phyloP scores from a whole-genome alignment of 164 flowering plant species.

The Amborella trichopoda region DNA sequence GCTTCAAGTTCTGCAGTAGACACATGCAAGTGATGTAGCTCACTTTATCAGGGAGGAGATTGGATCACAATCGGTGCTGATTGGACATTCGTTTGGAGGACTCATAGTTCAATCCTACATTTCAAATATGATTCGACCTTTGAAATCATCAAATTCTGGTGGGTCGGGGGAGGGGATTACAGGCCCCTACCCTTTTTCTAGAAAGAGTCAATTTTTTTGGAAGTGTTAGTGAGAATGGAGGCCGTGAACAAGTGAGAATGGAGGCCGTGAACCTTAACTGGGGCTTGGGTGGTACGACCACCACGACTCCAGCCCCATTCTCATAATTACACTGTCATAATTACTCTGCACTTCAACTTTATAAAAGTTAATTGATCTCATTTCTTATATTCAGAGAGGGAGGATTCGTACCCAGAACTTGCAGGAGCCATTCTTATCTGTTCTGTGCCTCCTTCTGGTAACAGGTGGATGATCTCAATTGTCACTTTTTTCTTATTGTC shows the following conservation, averaged over 20 bases:
- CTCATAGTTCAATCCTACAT: conserved; percentile 72
- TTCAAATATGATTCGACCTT: conserved; percentile 27
- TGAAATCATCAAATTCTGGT: conserved; percentile 13
- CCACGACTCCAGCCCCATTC: too few relatives aligned
- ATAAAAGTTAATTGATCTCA: too few relatives aligned
- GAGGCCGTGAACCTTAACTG: too few relatives aligned
- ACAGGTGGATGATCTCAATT: conserved; percentile 36
- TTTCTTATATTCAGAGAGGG: conserved; percentile 18
- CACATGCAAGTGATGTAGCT: conserved; percentile 81
- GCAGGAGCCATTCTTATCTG: conserved; percentile 73
- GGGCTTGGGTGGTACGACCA: too few relatives aligned
- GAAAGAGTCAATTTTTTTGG: too few relatives aligned
- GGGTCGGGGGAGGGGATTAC: too few relatives aligned
- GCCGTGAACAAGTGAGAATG: too few relatives aligned
- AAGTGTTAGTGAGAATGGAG: too few relatives aligned
- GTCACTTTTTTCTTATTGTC: not conserved
- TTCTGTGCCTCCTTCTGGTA: conserved; percentile 93
- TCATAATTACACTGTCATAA: too few relatives aligned
- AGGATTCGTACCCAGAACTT: conserved; percentile 29
- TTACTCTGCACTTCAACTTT: too few relatives aligned
- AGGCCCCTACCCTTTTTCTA: too few relatives aligned
- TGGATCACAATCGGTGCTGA: conserved; percentile 46
- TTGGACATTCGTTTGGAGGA: conserved; percentile 95
- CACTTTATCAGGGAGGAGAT: conserved; percentile 50
- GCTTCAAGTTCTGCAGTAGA: conserved; percentile 44